Base-by-base conservation (phyloP, 805 yeast genomes). In the Suhomyces vadensis region DNA sequence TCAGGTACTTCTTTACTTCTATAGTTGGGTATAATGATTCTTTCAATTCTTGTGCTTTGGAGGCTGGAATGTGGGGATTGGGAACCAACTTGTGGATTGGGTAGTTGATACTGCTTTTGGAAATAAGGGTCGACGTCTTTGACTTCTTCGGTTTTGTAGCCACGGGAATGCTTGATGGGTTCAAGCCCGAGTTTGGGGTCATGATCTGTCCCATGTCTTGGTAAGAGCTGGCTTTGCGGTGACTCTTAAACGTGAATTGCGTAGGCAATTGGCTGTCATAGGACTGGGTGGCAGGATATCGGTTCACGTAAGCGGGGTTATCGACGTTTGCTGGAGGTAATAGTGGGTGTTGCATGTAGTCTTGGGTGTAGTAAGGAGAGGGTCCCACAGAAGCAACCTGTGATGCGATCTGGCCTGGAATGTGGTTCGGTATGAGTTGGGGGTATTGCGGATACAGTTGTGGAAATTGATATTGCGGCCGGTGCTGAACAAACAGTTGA, bases 1-100 rank as follows among this genome's bases (percentile, higher is more conserved):
- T 85, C 8, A 87, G 82, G 57, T 87, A 87, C 53, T 80, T 80
- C 54, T 77, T 74, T 29, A 52, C 43, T 22, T 45, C 54, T 10
- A 52, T 46, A 22, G 44, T n/a, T 0, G 51, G 51, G 26, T 46
- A 37, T 16, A 43, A 14, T 5, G 22, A 6, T 6, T 35, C 22
- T 26, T 29, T 23, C n/a, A 38, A 27, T 26, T 35, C 31, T 6
- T 22, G 39, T 3, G 23, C 26, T 33, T 24, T 36, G 4, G 21
- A 36, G 11, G 40, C 35, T n/a, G 42, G 43, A 20, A 37, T 35
- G 10, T 17, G 22, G 24, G 39, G 31, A 24, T 24, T 17, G 23
- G 6, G 13, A 6, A 8, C 24, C 11, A 31, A 23, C 27, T 39
- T 39, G 17, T 48, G 50, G 20, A 49, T 41, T 4, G 52, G 53